A percentile compares a stretch with the other conserved stretches of the same genome.
Evolutionary conservation across 371 early-diverging fungal species (phyloP).

Genomic region (Mortierella sp.): DNA sequence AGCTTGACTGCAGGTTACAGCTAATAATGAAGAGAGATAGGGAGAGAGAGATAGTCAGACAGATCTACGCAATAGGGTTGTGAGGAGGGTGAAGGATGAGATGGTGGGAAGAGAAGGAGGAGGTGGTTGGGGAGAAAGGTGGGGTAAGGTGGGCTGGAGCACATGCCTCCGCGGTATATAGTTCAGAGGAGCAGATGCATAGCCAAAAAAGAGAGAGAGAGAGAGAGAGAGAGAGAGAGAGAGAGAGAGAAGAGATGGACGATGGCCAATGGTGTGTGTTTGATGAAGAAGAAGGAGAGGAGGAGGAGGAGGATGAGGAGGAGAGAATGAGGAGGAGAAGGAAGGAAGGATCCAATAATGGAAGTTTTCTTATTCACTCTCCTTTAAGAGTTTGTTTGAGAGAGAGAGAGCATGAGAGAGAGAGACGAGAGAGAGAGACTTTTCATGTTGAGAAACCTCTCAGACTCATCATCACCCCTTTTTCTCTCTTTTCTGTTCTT

Average conservation of each 20-base stretch:
- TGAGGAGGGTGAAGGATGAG: no score
- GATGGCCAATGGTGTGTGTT: neutral
- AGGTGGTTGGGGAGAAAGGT: no score
- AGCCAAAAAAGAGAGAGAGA: neutral
- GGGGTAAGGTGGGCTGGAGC: neutral
- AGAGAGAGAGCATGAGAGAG: neutral
- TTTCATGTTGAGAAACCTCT: neutral
- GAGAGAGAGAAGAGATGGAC: neutral
- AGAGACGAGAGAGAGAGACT: neutral
- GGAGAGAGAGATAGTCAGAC: no score
- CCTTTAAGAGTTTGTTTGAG: no score
- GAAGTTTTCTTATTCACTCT: no score
- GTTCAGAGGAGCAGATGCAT: neutral
- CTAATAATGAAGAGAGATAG: no score
- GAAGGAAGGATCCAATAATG: neutral
- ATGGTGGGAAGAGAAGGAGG: no score
- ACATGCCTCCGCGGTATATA: neutral
- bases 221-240: neutral
- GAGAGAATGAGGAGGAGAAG: neutral
- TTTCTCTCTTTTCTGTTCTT: neutral
- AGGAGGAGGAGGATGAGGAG: neutral
- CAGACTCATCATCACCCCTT: neutral
- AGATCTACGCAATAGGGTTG: no score
- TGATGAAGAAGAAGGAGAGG: neutral
- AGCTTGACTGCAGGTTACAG: no score